Base-by-base conservation (phyloP, 768 basidiomycete genomes). In the Nidularia pulvinata region DNA sequence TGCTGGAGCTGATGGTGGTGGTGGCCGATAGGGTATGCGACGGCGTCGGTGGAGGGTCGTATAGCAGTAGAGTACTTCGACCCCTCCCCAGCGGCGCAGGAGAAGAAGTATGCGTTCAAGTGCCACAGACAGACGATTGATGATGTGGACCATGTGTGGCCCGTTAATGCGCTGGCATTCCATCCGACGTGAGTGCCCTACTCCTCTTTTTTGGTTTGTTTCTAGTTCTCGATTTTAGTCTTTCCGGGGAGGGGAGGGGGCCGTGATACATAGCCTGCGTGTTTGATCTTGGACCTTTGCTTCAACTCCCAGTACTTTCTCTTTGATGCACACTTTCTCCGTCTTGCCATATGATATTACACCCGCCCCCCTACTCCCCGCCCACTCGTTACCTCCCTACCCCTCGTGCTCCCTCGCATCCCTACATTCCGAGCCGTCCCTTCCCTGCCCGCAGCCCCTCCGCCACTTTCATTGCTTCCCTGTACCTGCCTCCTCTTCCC, bases 1-100 rank as follows among this genome's bases (percentile, higher is more conserved):
- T 44, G 32, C 48, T 54, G 33, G 32, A 34, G 39, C 36, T 36
- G 11, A 46, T 6, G 14, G 9, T 33, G 13, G 19, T 19, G 19
- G 19, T 19, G 19, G 19, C 19, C 19, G 19, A 19, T 19, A 92
- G 95, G 96, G 9, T 99, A 93, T 69, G 95, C 95, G 9, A 93
- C 89, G 0, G 91, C 89, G 0, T 95, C 93, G 0, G 93, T 95
- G 11, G 97, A 99, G 63, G 97, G 97, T 1, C 82, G 97, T 22
- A 97, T 98, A 54, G 94, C 95, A 0, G 95, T 98, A 33, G 97
- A 99, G 68, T 99, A 96, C 68, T 95, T 97, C 60, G 93, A 98
- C 58, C 85, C 91, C 1, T 83, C 82, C 3, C 79, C 86, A 0
- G 82, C 83, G 25, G 77, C 80, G 0, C 96, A 98, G 68, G 86